Base-by-base conservation (phyloP, 2,329 filamentous ascomycete genomes). In the Exophiala sp. region DNA sequence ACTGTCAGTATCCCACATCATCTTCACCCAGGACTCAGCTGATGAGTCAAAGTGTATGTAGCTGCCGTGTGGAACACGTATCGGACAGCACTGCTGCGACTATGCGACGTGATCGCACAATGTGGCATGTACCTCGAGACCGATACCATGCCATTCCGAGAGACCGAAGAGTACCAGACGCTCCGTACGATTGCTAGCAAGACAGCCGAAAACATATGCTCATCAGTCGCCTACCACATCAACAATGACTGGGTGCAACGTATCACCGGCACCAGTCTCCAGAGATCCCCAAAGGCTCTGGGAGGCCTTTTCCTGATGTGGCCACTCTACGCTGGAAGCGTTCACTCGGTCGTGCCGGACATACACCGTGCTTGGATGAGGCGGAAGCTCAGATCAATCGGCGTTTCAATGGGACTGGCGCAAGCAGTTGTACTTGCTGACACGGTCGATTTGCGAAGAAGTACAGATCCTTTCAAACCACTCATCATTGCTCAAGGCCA, bases 211-310 rank as follows among this genome's bases (percentile, higher is more conserved):
- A 36, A 18, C 10, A 50, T 50, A 40, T 50, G 35, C 47, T 42
- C 47, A n/a, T 50, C 47, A 34, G 47, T 50, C n/a, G 35, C 47
- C 18, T 50, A 43, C 35, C 47, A 50, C 47, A 50, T 50, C 39
- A 43, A 50, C 29, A 50, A 43, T 18, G 45, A 47, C 9, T 47
- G 45, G 45, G 32, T 47, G 12, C 14, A 20, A 29, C 45, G 32
- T 14, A 18, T 47, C 29, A 11, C 45, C 11, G 14, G 5, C n/a
- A 11, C 10, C 8, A 34, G 32, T 14, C n/a, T 33, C 11, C 29
- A 6, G 9, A 5, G 12, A 10, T 47, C 45, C 20, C 45, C 45
- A 12, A 47, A 47, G 36, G 45, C 45, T 14, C 11, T 38, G 10
- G 45, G 45, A 14, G 45, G 11, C 32, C n/a, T 47, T 14, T 36